A percentile compares a stretch with the other conserved stretches of the same genome.
These are phyloP conservation scores for Puccinia novopanici DNA, from an alignment of 1,284 basidiomycete species.

Conservation along the genomic window DNA sequence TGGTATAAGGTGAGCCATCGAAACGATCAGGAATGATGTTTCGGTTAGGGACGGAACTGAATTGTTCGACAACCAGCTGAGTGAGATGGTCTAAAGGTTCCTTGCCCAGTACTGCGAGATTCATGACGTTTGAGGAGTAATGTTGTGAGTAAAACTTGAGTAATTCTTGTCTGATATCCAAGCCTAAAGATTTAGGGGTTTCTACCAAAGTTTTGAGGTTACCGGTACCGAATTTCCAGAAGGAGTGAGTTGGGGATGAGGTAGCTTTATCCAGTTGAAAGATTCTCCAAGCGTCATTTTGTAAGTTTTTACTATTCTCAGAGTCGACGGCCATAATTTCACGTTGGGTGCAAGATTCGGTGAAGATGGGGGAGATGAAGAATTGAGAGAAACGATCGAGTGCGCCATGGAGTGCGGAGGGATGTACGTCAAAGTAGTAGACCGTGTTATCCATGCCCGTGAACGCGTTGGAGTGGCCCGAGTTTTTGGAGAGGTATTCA, in stretches of 20 bases:
- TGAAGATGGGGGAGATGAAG: constrained; percentile 89
- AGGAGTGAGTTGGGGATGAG: constrained; percentile 70
- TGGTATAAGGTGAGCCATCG: constrained; percentile 69
- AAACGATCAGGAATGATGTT: constrained; percentile 69
- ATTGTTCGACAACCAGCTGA: constrained; percentile 70
- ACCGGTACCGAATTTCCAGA: constrained; percentile 92
- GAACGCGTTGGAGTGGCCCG: constrained; percentile 89
- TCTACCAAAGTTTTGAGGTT: constrained; percentile 80
- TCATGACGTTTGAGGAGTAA: constrained; percentile 94
- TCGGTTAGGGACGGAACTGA: constrained; percentile 75
- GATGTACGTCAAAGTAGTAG: constrained; percentile 87
- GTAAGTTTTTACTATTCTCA: constrained; percentile 97
- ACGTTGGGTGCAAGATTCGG: constrained; percentile 83
- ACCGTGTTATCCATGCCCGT: constrained; percentile 92
- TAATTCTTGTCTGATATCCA: constrained; percentile 84
- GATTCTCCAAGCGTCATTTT: constrained; percentile 92
- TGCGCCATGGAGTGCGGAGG: constrained; percentile 77
- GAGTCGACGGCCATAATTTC: constrained; percentile 97
- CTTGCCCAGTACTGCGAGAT: constrained; percentile 83
- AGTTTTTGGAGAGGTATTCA: constrained; percentile 86
- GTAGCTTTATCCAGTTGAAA: constrained; percentile 94
- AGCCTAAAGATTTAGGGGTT: constrained; percentile 65
- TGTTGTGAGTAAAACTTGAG: constrained; percentile 93
- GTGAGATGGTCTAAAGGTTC: constrained; percentile 80
- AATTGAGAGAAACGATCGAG: constrained; percentile 90